phyloP scores from a whole-genome alignment of 164 flowering plant species.

The Hamamelis virginiana region DNA sequence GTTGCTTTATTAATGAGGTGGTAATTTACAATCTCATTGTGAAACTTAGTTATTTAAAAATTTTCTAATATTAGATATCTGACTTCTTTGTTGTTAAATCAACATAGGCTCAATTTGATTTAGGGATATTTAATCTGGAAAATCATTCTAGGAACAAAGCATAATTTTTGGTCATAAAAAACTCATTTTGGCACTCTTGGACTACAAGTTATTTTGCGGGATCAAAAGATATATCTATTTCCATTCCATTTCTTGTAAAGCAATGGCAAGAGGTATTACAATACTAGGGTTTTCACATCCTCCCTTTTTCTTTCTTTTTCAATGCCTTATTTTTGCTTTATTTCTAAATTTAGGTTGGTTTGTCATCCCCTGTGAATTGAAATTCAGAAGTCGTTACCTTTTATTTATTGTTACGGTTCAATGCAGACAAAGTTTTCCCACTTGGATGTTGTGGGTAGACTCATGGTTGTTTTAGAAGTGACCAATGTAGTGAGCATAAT shows the following conservation, averaged over 20 bases:
- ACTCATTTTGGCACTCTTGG: conserved; percentile 1
- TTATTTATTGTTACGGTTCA: conserved; percentile 6
- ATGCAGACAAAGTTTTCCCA: conserved; percentile 78
- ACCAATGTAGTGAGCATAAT: conserved; percentile 80
- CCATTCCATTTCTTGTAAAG: conserved; percentile 75
- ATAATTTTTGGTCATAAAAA: neutral
- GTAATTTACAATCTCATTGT: conserved; percentile 72
- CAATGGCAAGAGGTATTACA: conserved; percentile 68
- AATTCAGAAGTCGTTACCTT: neutral
- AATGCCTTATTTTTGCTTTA: neutral
- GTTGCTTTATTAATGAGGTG: conserved; percentile 68
- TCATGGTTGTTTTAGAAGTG: conserved; percentile 77
- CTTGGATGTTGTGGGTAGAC: conserved; percentile 85
- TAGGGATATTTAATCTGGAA: neutral
- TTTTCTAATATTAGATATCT: neutral
- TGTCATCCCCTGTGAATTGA: neutral
- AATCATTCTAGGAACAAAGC: neutral
- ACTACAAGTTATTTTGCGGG: conserved; percentile 90
- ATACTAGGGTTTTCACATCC: neutral
- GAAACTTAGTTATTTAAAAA: conserved; percentile 46
- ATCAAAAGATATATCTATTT: conserved; percentile 67
- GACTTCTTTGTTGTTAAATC: neutral
- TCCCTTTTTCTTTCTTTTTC: neutral
- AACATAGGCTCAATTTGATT: neutral
- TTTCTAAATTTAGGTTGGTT: neutral